phyloP scores from a whole-genome alignment of 2,329 filamentous ascomycete species.

The Didymella keratinophila region DNA sequence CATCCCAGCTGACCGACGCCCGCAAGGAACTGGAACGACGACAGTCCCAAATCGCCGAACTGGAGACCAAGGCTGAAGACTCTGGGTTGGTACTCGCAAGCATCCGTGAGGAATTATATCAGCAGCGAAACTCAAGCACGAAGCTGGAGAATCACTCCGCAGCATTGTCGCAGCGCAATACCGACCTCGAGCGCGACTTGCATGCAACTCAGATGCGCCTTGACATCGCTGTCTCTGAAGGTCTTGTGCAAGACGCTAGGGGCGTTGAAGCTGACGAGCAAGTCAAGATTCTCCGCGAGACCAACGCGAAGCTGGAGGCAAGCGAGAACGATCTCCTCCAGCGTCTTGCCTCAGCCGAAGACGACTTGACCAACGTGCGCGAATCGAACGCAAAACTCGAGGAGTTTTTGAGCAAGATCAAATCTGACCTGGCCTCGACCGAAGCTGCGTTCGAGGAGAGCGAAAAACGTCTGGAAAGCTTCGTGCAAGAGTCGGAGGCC shows the following conservation, averaged over 20 bases:
- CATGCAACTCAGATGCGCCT: slow-evolving; percentile 33
- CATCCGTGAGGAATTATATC: slow-evolving; percentile 23
- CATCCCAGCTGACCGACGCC: slow-evolving; percentile 23
- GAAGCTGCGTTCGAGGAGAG: slow-evolving; percentile 44
- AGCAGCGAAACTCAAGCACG: slow-evolving; percentile 22
- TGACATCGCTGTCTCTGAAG: slow-evolving; percentile 34
- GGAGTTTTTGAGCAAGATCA: slow-evolving; percentile 41
- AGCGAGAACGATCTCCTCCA: slow-evolving; percentile 41
- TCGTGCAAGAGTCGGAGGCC: slow-evolving; percentile 39
- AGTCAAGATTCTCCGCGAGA: slow-evolving; percentile 34
- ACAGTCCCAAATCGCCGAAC: slow-evolving; percentile 24
- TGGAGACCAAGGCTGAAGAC: slow-evolving; percentile 31
- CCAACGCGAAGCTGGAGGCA: slow-evolving; percentile 37
- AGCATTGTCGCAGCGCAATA: slow-evolving; percentile 9
- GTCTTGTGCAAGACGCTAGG: slow-evolving; percentile 27
- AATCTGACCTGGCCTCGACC: slow-evolving; percentile 42
- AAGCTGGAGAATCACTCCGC: slow-evolving; percentile 24
- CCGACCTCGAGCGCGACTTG: slow-evolving; percentile 31
- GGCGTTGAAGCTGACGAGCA: slow-evolving; percentile 40
- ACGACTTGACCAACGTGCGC: slow-evolving; percentile 40
- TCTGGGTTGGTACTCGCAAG: slow-evolving; percentile 28
- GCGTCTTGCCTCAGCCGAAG: slow-evolving; percentile 42
- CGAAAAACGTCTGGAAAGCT: slow-evolving; percentile 38
- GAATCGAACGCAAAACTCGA: slow-evolving; percentile 45
- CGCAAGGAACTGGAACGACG: slow-evolving; percentile 24